Evolutionary conservation across 2,329 filamentous ascomycete species (phyloP).

Genomic region (Dactylellina parvicollis): DNA sequence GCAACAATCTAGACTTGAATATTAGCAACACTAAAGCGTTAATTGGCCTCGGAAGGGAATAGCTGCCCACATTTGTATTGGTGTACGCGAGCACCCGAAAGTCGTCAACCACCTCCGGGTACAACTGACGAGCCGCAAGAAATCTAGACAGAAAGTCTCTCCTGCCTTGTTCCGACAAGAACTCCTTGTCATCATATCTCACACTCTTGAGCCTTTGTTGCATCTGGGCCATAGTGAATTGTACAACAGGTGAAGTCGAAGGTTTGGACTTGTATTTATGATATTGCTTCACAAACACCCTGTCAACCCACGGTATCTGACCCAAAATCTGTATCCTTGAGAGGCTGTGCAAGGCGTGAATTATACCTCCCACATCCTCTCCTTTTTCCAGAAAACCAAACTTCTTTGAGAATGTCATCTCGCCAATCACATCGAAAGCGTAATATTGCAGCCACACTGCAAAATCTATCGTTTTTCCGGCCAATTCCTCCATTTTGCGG

Average conservation of each 20-base stretch:
- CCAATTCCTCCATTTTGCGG: constrained; percentile 57
- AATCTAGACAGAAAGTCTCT: constrained; percentile 59
- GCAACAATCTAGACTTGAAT: constrained; percentile 58
- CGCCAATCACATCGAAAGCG: constrained; percentile 61
- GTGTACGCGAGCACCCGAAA: constrained; percentile 47
- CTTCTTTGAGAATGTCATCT: constrained; percentile 59
- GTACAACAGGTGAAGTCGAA: constrained; percentile 27
- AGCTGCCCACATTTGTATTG: constrained; percentile 44
- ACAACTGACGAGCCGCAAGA: constrained; percentile 55
- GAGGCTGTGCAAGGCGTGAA: constrained; percentile 56
- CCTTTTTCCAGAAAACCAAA: constrained; percentile 60
- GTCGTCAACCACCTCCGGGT: constrained; percentile 57
- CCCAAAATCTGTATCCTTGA: constrained; percentile 47
- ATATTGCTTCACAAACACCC: constrained; percentile 31
- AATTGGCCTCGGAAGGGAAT: background rate
- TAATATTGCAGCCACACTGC: constrained; percentile 57
- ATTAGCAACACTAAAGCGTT: constrained; percentile 22
- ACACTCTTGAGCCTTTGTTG: constrained; percentile 32
- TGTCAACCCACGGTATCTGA: constrained; percentile 50
- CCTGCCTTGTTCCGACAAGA: constrained; percentile 34
- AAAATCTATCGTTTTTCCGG: constrained; percentile 58
- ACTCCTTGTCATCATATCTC: constrained; percentile 45
- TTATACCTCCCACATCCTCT: constrained; percentile 59
- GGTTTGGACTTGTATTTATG: constrained; percentile 34
- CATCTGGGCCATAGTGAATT: constrained; percentile 47